Evolutionary conservation across 2,329 filamentous ascomycete genomes (phyloP), one percentile per base, ranked within the genome.

Genomic region (Colletotrichum sp.): DNA sequence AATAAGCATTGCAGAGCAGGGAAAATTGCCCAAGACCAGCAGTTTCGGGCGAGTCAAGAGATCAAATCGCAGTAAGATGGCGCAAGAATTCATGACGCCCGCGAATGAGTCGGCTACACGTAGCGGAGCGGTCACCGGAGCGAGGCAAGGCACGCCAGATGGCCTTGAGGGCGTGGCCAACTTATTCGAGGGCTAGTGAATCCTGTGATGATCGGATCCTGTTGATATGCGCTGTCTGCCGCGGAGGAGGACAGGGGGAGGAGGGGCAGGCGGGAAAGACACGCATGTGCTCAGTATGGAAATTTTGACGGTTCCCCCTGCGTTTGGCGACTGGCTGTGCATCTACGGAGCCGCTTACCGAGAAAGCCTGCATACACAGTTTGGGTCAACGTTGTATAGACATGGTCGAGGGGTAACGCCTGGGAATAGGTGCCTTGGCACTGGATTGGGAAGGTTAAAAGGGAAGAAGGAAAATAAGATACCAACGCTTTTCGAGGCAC

Each of bases 1-100:
- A 1, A 93, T 99, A 7, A 96, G 96, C 80, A 95, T 99, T 72
- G 95, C 96, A 9, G 97, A 99, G 85, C 94, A 97, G 87, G 97
- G 97, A 30, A 97, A 95, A 84, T 92, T 99, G 8, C 88, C 85
- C 67, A 92, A 92, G 83, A 89, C 87, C 61, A 84, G 84, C 15
- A 85, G 85, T 16, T 81, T 86, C 34, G 81, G 78, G 39, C 82
- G 83, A 64, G 83, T 77, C 81, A 90, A 89, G 81, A 89, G 86
- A 78, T 81, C 85, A 24, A 81, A 82, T 7, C 85, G 90, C 39
- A 91, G 88, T 78, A 90, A 90, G 82, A 91, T 94, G 92, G 91
- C 91, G 7, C 91, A 93, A 81, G 88, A 91, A 73, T 94, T 93
- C 79, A 92, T 93, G 91, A 92, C 84, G n/a, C 78, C 83, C 5